phyloP scores from a whole-genome alignment of 75 land plant genomes.

The Isoetes taiwanensis region DNA sequence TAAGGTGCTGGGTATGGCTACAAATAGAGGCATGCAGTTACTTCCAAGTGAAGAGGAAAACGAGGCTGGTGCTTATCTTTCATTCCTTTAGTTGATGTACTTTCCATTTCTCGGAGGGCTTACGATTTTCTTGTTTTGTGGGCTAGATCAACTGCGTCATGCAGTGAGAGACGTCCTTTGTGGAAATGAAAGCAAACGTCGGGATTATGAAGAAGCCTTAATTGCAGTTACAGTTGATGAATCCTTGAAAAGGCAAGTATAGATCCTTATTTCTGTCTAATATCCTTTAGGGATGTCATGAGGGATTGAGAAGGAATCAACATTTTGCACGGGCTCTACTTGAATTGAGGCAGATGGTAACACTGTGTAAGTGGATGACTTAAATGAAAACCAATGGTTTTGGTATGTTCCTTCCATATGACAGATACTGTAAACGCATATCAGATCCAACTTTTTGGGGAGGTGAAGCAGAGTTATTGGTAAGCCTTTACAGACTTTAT shows the following conservation, averaged over 20 bases:
- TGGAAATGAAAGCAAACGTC: neutral
- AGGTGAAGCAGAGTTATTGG: neutral
- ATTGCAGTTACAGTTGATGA: slow-evolving; percentile 2
- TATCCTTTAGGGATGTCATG: neutral
- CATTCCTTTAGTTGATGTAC: too few relatives aligned
- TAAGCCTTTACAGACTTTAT: neutral
- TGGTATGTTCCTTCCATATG: too few relatives aligned
- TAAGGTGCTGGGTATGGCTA: neutral
- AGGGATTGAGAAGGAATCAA: neutral
- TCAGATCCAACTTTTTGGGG: neutral
- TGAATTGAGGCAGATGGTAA: too few relatives aligned
- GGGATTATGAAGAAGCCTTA: neutral
- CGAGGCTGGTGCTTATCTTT: slow-evolving; percentile 3
- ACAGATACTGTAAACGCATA: neutral
- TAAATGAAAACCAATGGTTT: too few relatives aligned
- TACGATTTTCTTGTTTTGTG: too few relatives aligned
- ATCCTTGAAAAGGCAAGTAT: neutral
- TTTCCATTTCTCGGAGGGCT: too few relatives aligned
- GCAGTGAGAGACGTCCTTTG: slow-evolving; percentile 3
- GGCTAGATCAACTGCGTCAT: neutral
- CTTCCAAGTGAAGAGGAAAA: neutral
- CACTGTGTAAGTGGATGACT: too few relatives aligned
- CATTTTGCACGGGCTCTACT: too few relatives aligned
- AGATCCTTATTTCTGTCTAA: neutral
- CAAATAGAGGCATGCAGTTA: neutral